Conservation (phyloP, 768 basidiomycete genomes). For the Mycena venus region DNA sequence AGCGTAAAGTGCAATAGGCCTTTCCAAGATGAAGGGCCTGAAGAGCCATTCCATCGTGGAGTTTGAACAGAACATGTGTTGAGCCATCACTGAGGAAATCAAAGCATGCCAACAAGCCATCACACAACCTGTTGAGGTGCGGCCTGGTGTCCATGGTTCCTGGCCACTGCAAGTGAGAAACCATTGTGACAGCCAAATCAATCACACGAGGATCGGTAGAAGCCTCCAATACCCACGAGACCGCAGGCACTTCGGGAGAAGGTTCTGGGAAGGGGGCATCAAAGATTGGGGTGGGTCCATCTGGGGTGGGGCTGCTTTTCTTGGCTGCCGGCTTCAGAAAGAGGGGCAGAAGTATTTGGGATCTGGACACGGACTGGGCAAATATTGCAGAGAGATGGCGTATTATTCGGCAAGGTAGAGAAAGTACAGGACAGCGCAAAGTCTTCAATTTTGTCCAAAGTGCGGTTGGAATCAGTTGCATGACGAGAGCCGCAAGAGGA, state of each 20-base stretch:
- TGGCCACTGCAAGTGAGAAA: background rate
- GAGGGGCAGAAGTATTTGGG: background rate
- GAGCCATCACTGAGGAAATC: too few species aligned
- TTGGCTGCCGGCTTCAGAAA: background rate
- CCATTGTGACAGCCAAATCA: background rate
- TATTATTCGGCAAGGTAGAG: too few species aligned
- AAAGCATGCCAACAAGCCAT: background rate
- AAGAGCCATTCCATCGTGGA: background rate
- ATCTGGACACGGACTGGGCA: too few species aligned
- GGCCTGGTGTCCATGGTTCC: background rate
- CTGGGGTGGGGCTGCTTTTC: background rate
- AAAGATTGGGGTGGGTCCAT: background rate
- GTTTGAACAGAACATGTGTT: background rate
- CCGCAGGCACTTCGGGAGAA: background rate
- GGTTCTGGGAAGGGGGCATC: background rate
- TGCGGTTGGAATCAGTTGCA: background rate
- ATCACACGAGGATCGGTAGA: conserved; percentile 7
- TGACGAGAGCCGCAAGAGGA: background rate
- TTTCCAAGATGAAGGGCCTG: background rate
- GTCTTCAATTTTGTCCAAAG: background rate
- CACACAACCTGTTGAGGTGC: background rate
- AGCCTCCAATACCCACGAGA: background rate
- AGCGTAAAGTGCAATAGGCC: conserved; percentile 1
- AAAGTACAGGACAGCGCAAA: too few species aligned
- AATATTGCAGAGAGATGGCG: background rate